Conservation (phyloP, 2,329 filamentous ascomycete genomes). For the Fusarium sp. region DNA sequence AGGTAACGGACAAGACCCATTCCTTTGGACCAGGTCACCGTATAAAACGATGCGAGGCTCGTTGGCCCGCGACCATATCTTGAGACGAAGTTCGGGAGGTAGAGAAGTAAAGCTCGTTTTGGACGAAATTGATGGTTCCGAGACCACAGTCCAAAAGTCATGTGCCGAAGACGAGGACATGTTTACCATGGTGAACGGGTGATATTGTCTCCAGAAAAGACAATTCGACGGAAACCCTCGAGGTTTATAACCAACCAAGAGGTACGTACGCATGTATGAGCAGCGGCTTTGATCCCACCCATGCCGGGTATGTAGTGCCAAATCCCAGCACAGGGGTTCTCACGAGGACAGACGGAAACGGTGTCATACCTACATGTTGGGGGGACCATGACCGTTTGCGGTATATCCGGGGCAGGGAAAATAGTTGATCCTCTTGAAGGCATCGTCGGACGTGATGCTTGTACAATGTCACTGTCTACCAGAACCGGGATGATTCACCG, state of each 20-base stretch:
- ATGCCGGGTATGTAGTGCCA: conserved; percentile 38
- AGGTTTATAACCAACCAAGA: conserved; percentile 30
- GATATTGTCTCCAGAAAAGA: conserved; percentile 14
- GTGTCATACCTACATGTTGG: conserved; percentile 46
- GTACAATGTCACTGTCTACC: conserved; percentile 46
- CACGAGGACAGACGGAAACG: conserved; percentile 48
- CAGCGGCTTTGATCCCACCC: conserved; percentile 46
- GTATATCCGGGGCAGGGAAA: conserved; percentile 43
- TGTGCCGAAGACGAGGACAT: conserved; percentile 12
- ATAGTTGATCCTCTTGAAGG: conserved; percentile 48
- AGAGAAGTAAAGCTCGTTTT: conserved; percentile 47
- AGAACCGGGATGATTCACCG: conserved; percentile 47
- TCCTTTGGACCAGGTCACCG: conserved; percentile 50
- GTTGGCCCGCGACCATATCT: conserved; percentile 53
- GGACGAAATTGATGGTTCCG: conserved; percentile 19
- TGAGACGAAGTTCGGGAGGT: conserved; percentile 54
- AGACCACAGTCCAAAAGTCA: conserved; percentile 12
- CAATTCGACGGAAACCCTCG: conserved; percentile 28
- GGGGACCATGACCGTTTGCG: conserved; percentile 46
- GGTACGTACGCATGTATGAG: conserved; percentile 20
- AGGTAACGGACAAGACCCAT: conserved; percentile 51
- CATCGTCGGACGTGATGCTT: conserved; percentile 45
- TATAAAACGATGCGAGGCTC: conserved; percentile 54
- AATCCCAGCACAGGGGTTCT: conserved; percentile 41
- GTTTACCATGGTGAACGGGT: conserved; percentile 22